phyloP scores from a whole-genome alignment of 441 rosid genomes.

The Brassica hybrid region DNA sequence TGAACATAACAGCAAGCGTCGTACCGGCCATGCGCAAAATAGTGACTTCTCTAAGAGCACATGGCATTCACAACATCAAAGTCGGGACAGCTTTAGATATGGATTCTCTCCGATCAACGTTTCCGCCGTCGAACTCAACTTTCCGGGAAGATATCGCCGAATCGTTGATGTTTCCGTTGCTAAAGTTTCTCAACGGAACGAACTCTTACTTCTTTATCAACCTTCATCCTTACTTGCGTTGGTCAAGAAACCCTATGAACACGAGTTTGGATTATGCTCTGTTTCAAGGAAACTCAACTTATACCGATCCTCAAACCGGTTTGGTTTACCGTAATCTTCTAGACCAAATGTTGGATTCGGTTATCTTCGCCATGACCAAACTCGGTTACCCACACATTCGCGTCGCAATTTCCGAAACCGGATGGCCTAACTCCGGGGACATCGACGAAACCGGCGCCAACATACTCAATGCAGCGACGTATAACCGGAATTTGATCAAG shows the following conservation, averaged over 20 bases:
- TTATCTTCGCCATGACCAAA: conserved; percentile 57
- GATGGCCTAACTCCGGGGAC: conserved; percentile 87
- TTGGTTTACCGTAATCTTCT: conserved; percentile 68
- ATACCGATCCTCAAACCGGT: conserved; percentile 61
- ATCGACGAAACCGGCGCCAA: conserved; percentile 77
- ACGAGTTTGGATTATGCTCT: conserved; percentile 61
- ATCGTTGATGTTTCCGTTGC: conserved; percentile 56
- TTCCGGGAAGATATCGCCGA: conserved; percentile 64
- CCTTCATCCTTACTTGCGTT: conserved; percentile 73
- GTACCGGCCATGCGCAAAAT: conserved; percentile 77
- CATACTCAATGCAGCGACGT: conserved; percentile 70
- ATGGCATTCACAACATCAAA: conserved; percentile 62
- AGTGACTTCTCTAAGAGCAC: conserved; percentile 48
- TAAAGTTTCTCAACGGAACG: conserved; percentile 69
- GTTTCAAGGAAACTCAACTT: conserved; percentile 48
- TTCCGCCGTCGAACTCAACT: conserved; percentile 71
- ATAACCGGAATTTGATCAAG: conserved; percentile 68
- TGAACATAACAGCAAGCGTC: conserved; percentile 46
- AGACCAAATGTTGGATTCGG: conserved; percentile 88
- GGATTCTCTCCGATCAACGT: conserved; percentile 64
- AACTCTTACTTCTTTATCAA: conserved; percentile 79
- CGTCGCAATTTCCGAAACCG: conserved; percentile 75
- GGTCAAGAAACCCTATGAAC: conserved; percentile 47
- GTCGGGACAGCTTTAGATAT: conserved; percentile 78
- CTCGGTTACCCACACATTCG: conserved; percentile 59